A percentile compares a stretch with the other conserved stretches of the same genome.
phyloP scores from a whole-genome alignment of 1,284 basidiomycete species.

The Pisolithus thermaeus region DNA sequence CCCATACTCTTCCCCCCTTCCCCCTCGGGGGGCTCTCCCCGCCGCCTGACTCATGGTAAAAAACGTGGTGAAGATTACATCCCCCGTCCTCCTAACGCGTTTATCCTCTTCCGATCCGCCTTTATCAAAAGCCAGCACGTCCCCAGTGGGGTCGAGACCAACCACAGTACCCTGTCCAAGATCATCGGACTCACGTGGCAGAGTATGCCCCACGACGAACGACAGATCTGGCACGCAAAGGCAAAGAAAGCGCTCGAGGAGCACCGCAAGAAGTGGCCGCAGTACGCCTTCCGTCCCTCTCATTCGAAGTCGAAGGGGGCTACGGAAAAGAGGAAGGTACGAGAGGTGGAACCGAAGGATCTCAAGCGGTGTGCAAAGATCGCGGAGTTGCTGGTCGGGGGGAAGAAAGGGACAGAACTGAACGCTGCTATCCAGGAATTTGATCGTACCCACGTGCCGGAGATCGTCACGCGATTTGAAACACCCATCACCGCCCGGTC shows the following conservation, averaged over 20 bases:
- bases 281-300: constrained; percentile 64
- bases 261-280: constrained; percentile 62
- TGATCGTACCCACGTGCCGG: constrained; percentile 59
- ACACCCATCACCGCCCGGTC: constrained; percentile 60
- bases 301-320: constrained; percentile 44
- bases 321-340: constrained; percentile 53
- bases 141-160: constrained; percentile 70
- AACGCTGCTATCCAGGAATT: constrained; percentile 69
- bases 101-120: constrained; percentile 81
- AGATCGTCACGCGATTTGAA: constrained; percentile 65
- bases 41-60: constrained; percentile 44
- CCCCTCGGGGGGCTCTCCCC: constrained; percentile 35
- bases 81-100: constrained; percentile 83
- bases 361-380: constrained; percentile 68
- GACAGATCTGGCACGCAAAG: constrained; percentile 64
- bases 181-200: constrained; percentile 73
- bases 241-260: constrained; percentile 61
- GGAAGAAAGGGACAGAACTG: constrained; percentile 66
- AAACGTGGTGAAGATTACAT: constrained; percentile 73
- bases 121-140: constrained; percentile 75
- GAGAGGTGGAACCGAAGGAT: constrained; percentile 66
- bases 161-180: constrained; percentile 73
- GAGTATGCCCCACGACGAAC: constrained; percentile 60
- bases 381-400: constrained; percentile 69
- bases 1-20: constrained; percentile 40